These are phyloP conservation scores for Raphanus hybrid DNA, from an alignment of 441 rosid species.

Conservation along the genomic window DNA sequence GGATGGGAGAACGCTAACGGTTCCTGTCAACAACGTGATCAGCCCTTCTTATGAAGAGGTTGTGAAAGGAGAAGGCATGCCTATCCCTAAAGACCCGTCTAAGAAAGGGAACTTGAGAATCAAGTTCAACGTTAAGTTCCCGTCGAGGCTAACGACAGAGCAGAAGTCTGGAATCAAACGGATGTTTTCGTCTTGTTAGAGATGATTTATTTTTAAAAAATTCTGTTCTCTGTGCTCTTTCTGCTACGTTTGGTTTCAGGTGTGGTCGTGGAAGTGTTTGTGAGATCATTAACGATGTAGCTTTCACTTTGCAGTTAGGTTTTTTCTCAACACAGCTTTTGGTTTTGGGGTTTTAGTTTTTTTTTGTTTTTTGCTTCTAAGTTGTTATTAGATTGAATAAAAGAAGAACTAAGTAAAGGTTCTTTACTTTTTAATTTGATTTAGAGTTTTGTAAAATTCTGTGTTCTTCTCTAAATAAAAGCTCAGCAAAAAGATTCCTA, in stretches of 20 bases:
- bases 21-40: slow-evolving; percentile 66
- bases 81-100: slow-evolving; percentile 61
- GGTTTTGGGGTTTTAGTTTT: slow-evolving; percentile 1
- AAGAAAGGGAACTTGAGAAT: slow-evolving; percentile 71
- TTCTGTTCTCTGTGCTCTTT: slow-evolving; percentile 34
- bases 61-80: slow-evolving; percentile 85
- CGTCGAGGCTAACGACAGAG: slow-evolving; percentile 66
- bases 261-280: slow-evolving; percentile 22
- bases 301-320: not conserved
- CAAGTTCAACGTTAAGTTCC: slow-evolving; percentile 71
- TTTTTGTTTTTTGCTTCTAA: not conserved
- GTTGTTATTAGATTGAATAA: slow-evolving; percentile 17
- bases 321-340: slow-evolving; percentile 30
- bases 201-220: not conserved
- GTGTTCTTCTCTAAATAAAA: not conserved
- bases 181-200: slow-evolving; percentile 45
- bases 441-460: slow-evolving; percentile 2
- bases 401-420: not conserved
- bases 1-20: slow-evolving; percentile 69
- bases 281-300: slow-evolving; percentile 10
- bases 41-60: slow-evolving; percentile 76
- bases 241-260: slow-evolving; percentile 29
- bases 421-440: not conserved
- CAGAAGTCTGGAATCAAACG: slow-evolving; percentile 82
- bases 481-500: slow-evolving; percentile 1